Evolutionary conservation across 345 rosid genomes (phyloP).

Genomic region (Brassica napus): DNA sequence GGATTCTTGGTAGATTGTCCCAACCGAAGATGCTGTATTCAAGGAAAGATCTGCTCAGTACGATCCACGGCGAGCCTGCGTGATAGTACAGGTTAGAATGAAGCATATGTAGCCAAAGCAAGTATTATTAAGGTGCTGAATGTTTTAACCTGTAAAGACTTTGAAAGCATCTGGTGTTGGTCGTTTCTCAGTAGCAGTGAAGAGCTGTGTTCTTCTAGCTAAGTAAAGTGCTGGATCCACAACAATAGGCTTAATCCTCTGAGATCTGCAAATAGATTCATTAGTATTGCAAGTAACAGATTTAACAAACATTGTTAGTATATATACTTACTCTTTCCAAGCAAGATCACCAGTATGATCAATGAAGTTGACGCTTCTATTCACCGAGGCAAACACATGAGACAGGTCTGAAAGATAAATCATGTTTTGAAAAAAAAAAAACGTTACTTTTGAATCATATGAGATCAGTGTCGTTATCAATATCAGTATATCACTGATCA

Average conservation of each 20-base stretch:
- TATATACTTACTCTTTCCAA: conserved; percentile 90
- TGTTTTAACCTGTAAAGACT: conserved; percentile 64
- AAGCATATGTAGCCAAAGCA: no score
- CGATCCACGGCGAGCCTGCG: conserved; percentile 93
- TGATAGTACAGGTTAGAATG: conserved; percentile 22
- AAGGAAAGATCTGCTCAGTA: conserved; percentile 78
- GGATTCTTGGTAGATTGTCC: conserved; percentile 88
- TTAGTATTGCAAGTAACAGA: not conserved
- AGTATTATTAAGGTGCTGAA: not conserved
- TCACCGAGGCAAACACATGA: conserved; percentile 74
- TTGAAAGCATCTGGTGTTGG: conserved; percentile 80
- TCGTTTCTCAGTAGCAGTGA: conserved; percentile 82
- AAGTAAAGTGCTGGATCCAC: conserved; percentile 92
- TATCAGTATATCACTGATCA: conserved; percentile 16
- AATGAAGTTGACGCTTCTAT: conserved; percentile 85
- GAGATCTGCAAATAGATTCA: conserved; percentile 49
- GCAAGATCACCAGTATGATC: conserved; percentile 95
- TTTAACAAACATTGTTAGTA: not conserved
- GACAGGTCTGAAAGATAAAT: conserved; percentile 64
- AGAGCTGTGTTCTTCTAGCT: conserved; percentile 84
- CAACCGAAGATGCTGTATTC: conserved; percentile 92
- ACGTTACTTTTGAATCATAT: conserved; percentile 7
- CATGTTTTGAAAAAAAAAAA: not conserved
- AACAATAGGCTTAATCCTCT: conserved; percentile 82
- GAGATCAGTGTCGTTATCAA: conserved; percentile 7